These are phyloP conservation scores for Clitoria ternatea DNA, from an alignment of 306 rosid species.

Conservation along the genomic window DNA sequence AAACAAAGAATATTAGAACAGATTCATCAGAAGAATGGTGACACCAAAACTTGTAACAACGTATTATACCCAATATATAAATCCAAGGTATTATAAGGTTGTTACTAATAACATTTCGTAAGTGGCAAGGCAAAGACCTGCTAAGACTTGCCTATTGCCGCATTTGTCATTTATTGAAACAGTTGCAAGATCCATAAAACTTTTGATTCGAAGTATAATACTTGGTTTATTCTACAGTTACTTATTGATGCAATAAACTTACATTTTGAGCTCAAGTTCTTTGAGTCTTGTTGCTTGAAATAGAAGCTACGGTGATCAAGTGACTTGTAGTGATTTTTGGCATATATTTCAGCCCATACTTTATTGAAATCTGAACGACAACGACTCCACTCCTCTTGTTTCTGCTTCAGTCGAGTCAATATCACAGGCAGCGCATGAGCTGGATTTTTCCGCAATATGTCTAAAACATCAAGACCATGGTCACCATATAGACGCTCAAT, in stretches of 20 bases:
- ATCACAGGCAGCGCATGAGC: constrained; percentile 74
- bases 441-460: constrained; percentile 87
- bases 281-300: constrained; percentile 98
- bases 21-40: constrained; percentile 14
- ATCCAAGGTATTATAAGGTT: neutral
- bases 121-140: neutral
- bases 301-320: constrained; percentile 99
- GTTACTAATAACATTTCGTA: neutral
- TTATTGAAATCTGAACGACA: constrained; percentile 91
- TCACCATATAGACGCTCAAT: constrained; percentile 97
- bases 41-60: neutral
- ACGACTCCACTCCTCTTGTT: constrained; percentile 96
- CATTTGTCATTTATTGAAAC: neutral
- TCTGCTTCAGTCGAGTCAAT: constrained; percentile 90
- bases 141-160: neutral
- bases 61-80: neutral
- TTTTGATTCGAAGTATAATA: neutral
- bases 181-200: neutral
- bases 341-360: constrained; percentile 97
- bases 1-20: constrained; percentile 19
- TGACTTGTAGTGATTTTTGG: constrained; percentile 93
- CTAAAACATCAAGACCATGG: constrained; percentile 95
- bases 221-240: neutral
- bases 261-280: constrained; percentile 95
- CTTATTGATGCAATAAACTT: constrained; percentile 24